Conservation (phyloP, 2,329 filamentous ascomycete genomes). For the Neopestalotiopsis sp. region DNA sequence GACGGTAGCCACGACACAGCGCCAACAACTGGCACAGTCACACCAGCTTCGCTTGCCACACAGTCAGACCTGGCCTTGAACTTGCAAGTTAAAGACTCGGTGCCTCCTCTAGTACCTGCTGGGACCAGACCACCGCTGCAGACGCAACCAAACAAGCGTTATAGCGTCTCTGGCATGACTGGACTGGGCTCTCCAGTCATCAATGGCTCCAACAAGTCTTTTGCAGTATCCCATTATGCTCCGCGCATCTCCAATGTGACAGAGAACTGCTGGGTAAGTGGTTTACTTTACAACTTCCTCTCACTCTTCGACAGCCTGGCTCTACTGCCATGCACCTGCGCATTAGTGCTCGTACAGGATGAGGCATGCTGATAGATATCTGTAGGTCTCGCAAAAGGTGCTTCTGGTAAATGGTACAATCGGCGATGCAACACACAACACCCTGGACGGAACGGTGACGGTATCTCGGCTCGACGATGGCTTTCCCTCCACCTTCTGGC, state of each 20-base stretch:
- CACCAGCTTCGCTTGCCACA: conserved; percentile 75
- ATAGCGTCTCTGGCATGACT: conserved; percentile 69
- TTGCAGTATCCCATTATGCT: conserved; percentile 78
- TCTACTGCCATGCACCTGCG: too few relatives aligned
- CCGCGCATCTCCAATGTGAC: conserved; percentile 80
- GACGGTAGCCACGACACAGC: conserved; percentile 62
- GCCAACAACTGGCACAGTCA: conserved; percentile 72
- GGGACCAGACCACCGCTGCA: conserved; percentile 44
- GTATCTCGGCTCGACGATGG: conserved; percentile 83
- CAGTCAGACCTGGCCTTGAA: conserved; percentile 71
- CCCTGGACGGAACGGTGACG: conserved; percentile 79
- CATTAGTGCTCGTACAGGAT: neutral
- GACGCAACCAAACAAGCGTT: conserved; percentile 55
- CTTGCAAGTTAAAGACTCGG: conserved; percentile 60
- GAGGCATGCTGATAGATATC: conserved; percentile 1
- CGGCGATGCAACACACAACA: conserved; percentile 71
- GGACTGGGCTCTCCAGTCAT: conserved; percentile 62
- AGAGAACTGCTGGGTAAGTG: conserved; percentile 82
- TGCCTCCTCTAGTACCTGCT: conserved; percentile 35
- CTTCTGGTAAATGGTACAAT: conserved; percentile 82
- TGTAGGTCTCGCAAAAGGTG: conserved; percentile 88
- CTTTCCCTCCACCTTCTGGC: conserved; percentile 86
- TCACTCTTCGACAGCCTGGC: too few relatives aligned
- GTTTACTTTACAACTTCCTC: neutral
- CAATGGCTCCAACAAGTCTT: conserved; percentile 56